phyloP scores from a whole-genome alignment of 1,139 yeast genomes.

The Diutina pseudorugosa region DNA sequence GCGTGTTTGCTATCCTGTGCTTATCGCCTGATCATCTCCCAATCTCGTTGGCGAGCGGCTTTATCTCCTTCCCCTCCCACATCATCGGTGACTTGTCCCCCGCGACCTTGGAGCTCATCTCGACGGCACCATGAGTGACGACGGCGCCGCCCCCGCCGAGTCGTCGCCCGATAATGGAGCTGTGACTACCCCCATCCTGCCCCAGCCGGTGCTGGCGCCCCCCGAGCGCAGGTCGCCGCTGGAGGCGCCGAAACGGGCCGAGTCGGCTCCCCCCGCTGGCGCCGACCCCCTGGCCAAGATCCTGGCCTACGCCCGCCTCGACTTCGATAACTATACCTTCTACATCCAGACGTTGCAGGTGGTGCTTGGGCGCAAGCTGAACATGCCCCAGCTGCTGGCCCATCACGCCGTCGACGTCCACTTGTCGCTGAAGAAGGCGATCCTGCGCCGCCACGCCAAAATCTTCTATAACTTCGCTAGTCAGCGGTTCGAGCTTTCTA shows the following conservation, averaged over 20 bases:
- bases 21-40: not conserved
- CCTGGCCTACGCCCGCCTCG: slow-evolving; percentile 88
- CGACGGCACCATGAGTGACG: not conserved
- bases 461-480: slow-evolving; percentile 93
- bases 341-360: slow-evolving; percentile 95
- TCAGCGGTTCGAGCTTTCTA: slow-evolving; percentile 80
- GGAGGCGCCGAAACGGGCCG: slow-evolving; percentile 2
- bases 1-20: not conserved
- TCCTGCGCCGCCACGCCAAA: slow-evolving; percentile 86
- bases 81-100: not conserved
- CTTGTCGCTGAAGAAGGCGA: slow-evolving; percentile 81
- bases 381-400: slow-evolving; percentile 36
- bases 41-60: not conserved
- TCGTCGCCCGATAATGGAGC: not conserved
- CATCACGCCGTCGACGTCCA: slow-evolving; percentile 78
- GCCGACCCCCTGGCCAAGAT: slow-evolving; percentile 19
- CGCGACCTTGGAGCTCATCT: not conserved
- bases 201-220: not conserved
- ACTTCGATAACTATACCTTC: slow-evolving; percentile 85
- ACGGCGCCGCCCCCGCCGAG: not conserved
- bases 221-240: slow-evolving; percentile 1
- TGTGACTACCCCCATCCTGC: not conserved
- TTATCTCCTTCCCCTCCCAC: too few relatives aligned
- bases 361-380: slow-evolving; percentile 77
- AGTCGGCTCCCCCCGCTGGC: slow-evolving; percentile 1